Evolutionary conservation across 179 eudicot species (phyloP).

Genomic region (Spergularia azorica): DNA sequence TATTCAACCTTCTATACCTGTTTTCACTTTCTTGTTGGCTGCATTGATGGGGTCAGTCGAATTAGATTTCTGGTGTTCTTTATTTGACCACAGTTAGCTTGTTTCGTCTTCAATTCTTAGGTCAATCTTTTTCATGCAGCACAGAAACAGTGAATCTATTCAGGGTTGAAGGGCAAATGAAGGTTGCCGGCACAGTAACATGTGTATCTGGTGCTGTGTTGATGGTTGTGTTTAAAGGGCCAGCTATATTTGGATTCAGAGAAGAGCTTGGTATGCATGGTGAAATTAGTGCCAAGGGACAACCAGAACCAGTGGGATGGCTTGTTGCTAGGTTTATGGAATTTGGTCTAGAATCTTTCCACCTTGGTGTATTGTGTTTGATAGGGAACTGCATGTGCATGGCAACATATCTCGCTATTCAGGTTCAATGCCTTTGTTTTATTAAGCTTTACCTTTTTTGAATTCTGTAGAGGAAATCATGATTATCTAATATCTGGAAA

Average conservation of each 20-base stretch:
- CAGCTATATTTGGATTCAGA: constrained; percentile 58
- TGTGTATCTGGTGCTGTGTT: constrained; percentile 90
- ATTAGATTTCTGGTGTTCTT: constrained; percentile 16
- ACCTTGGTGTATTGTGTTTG: constrained; percentile 84
- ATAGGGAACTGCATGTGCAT: constrained; percentile 96
- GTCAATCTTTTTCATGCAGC: constrained; percentile 64
- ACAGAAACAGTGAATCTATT: constrained; percentile 87
- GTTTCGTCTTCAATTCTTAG: constrained; percentile 22
- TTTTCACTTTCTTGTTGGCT: constrained; percentile 86
- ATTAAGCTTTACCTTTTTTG: background rate
- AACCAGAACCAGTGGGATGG: constrained; percentile 95
- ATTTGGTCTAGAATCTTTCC: constrained; percentile 75
- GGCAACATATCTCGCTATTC: constrained; percentile 93
- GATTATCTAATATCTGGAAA: background rate
- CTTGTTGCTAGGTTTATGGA: constrained; percentile 53
- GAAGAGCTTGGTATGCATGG: constrained; percentile 45
- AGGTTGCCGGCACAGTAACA: constrained; percentile 78
- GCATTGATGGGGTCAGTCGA: constrained; percentile 85
- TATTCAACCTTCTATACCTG: constrained; percentile 95
- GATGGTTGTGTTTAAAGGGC: constrained; percentile 89
- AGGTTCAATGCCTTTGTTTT: constrained; percentile 44
- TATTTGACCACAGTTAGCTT: background rate
- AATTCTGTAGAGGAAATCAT: background rate
- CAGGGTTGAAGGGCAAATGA: constrained; percentile 75
- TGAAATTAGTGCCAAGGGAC: constrained; percentile 84